Conservation (phyloP, 306 rosid species). For the Vachellia pachyceras region DNA sequence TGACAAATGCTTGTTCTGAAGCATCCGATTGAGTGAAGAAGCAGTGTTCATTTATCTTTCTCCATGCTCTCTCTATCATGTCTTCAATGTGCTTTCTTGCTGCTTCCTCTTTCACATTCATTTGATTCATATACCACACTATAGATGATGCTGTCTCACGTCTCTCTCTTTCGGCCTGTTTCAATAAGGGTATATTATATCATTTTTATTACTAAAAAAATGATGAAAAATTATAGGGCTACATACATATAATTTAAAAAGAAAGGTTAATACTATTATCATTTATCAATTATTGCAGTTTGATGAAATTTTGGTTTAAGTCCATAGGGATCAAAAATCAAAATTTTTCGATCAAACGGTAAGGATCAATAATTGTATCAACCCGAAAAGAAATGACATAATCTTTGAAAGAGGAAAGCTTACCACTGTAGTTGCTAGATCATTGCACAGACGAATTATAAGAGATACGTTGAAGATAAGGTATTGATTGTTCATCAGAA, state of each 20-base stretch:
- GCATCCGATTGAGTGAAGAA: not conserved
- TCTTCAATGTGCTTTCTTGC: conserved; percentile 33
- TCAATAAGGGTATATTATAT: not conserved
- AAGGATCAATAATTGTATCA: too few species aligned
- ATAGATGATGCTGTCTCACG: conserved; percentile 54
- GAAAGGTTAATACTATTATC: too few species aligned
- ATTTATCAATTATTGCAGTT: too few species aligned
- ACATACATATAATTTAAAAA: too few species aligned
- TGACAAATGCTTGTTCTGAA: too few species aligned
- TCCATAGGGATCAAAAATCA: too few species aligned
- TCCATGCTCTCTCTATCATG: conserved; percentile 45
- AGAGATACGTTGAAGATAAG: conserved; percentile 43
- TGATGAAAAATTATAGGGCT: too few species aligned
- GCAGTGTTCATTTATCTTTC: conserved; percentile 40
- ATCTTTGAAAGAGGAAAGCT: not conserved
- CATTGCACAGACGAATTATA: conserved; percentile 50
- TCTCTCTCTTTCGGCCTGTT: conserved; percentile 49
- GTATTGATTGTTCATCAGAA: conserved; percentile 34
- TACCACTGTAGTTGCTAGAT: conserved; percentile 44
- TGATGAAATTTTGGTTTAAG: too few species aligned
- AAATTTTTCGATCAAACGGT: too few species aligned
- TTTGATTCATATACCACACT: conserved; percentile 48
- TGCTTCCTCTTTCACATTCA: conserved; percentile 35
- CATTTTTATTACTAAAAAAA: too few species aligned
- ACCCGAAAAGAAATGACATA: too few species aligned